A percentile compares a stretch with the other conserved stretches of the same genome.
Conservation (phyloP, 2,329 filamentous ascomycete species). For the Pyricularia sp. region DNA sequence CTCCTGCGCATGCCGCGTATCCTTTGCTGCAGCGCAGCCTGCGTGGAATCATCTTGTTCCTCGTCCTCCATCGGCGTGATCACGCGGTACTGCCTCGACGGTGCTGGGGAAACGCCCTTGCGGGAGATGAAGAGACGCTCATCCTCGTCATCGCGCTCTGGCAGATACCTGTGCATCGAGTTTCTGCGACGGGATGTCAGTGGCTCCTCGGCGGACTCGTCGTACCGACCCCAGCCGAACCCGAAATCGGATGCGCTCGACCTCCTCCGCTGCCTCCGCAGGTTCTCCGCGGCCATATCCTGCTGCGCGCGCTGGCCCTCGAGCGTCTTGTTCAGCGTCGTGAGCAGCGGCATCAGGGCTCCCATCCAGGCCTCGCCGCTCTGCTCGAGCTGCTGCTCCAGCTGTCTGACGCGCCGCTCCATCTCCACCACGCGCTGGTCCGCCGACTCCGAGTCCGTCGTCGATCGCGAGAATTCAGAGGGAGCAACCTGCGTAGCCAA, state of each 20-base stretch:
- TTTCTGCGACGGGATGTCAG: neutral
- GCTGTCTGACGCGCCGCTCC: slow-evolving; percentile 3
- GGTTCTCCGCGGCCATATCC: neutral
- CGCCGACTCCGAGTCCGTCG: neutral
- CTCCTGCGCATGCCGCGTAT: neutral
- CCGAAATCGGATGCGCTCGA: neutral
- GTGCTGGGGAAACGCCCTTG: neutral
- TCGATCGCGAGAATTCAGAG: neutral
- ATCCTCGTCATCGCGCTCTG: neutral
- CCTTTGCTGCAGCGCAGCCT: neutral
- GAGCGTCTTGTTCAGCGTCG: slow-evolving; percentile 1
- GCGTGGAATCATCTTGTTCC: neutral
- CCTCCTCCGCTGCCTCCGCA: neutral
- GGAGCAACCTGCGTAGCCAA: neutral
- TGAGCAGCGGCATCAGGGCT: slow-evolving; percentile 3
- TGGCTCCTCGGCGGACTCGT: neutral
- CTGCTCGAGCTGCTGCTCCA: slow-evolving; percentile 4
- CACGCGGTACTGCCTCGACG: neutral
- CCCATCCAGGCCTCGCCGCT: slow-evolving; percentile 5
- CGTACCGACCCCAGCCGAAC: neutral
- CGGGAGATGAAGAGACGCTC: neutral
- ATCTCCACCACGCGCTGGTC: slow-evolving; percentile 4
- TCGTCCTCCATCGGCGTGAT: neutral
- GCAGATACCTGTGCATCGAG: neutral
- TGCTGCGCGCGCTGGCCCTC: neutral